A percentile compares a stretch with the other conserved stretches of the same genome.
These are phyloP conservation scores for Mortierella claussenii DNA, from an alignment of 192 early-diverging fungal species.

Conservation along the genomic window DNA sequence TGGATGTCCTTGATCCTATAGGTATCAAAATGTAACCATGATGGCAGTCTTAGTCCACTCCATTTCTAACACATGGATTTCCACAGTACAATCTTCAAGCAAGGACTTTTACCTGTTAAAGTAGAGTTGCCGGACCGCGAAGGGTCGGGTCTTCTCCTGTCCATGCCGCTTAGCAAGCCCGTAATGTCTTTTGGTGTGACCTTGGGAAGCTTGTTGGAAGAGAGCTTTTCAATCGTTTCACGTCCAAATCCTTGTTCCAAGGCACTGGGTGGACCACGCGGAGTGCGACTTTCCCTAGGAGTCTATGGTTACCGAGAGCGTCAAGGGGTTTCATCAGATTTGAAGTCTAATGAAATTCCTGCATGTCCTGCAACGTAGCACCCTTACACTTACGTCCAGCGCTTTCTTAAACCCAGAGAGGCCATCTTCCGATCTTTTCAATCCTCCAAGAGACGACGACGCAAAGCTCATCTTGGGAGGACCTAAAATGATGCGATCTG, in stretches of 20 bases:
- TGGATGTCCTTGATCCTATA: slow-evolving; percentile 17
- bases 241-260: slow-evolving; percentile 51
- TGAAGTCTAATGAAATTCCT: no score
- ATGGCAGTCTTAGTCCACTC: no score
- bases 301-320: no score
- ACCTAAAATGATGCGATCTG: slow-evolving; percentile 64
- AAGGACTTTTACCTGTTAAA: slow-evolving; percentile 11
- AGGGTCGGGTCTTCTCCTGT: slow-evolving; percentile 27
- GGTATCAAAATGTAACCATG: background rate
- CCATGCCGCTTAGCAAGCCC: slow-evolving; percentile 46
- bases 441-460: slow-evolving; percentile 60
- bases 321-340: no score
- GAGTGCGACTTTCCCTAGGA: slow-evolving; percentile 34
- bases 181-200: slow-evolving; percentile 51
- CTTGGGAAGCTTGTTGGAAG: slow-evolving; percentile 41
- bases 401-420: slow-evolving; percentile 40
- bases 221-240: slow-evolving; percentile 47
- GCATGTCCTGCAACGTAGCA: no score
- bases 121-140: slow-evolving; percentile 12
- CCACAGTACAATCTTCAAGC: background rate
- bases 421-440: slow-evolving; percentile 58
- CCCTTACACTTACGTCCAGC: slow-evolving; percentile 26
- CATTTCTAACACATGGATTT: no score
- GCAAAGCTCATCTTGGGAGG: slow-evolving; percentile 69
- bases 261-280: slow-evolving; percentile 44